Evolutionary conservation across 495 filamentous ascomycete species (phyloP).

Genomic region (Pseudoneurospora amorphoporcata): DNA sequence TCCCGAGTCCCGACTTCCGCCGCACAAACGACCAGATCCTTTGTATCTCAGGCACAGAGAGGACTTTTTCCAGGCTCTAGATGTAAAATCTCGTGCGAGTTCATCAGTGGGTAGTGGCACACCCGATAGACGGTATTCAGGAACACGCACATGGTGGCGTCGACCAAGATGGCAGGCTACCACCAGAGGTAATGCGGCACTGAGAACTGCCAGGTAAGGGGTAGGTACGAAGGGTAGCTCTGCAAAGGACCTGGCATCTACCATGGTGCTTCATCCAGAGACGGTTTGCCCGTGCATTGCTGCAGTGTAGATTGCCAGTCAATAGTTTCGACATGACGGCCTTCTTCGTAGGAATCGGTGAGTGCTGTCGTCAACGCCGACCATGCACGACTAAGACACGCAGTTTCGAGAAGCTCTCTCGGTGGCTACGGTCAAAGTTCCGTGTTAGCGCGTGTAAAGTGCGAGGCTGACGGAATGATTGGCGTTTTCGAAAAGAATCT

Average conservation of each 20-base stretch:
- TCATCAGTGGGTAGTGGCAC: not conserved
- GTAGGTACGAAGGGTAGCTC: not conserved
- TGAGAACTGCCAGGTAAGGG: not conserved
- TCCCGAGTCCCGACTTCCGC: not conserved
- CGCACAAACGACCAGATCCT: not conserved
- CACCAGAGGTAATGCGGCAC: constrained; percentile 16
- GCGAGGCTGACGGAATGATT: constrained; percentile 3
- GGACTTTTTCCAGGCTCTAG: not conserved
- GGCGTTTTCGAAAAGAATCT: constrained; percentile 27
- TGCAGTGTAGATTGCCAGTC: not conserved
- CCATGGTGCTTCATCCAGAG: not conserved
- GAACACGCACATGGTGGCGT: constrained; percentile 8
- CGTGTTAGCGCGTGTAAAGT: not conserved
- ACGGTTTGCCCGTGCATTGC: not conserved
- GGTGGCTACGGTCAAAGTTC: not conserved
- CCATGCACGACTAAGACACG: not conserved
- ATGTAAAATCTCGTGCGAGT: not conserved
- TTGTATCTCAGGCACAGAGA: not conserved
- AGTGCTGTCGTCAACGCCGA: not conserved
- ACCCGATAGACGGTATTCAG: constrained; percentile 13
- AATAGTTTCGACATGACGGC: not conserved
- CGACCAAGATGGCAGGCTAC: constrained; percentile 1
- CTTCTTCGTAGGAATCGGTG: not conserved
- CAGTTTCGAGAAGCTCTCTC: not conserved
- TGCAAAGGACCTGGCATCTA: not conserved